Evolutionary conservation across 2,329 filamentous ascomycete species (phyloP).

Genomic region (Aspergillus hiratsukae): DNA sequence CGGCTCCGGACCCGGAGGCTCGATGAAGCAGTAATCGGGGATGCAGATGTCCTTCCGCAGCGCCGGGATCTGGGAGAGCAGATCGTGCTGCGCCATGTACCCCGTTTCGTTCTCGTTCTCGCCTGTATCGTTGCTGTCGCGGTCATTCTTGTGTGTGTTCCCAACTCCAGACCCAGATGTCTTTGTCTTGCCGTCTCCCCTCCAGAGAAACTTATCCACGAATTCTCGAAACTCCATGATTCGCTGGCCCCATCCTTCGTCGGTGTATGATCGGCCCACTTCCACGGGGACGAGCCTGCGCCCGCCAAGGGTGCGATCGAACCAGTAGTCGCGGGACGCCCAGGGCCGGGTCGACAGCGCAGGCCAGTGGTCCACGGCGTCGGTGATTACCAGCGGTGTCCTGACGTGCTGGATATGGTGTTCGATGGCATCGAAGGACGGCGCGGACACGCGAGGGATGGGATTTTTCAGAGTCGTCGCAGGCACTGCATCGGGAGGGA

Average conservation of each 20-base stretch:
- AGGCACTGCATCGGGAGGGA: constrained; percentile 30
- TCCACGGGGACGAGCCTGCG: constrained; percentile 80
- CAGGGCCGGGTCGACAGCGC: constrained; percentile 66
- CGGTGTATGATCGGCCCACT: constrained; percentile 80
- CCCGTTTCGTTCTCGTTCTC: constrained; percentile 45
- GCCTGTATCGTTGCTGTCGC: constrained; percentile 13
- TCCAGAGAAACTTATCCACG: constrained; percentile 56
- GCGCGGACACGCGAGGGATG: constrained; percentile 39
- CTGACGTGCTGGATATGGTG: constrained; percentile 49
- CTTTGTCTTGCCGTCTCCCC: constrained; percentile 6
- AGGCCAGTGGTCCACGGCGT: constrained; percentile 67
- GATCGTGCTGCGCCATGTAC: constrained; percentile 88
- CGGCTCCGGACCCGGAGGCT: constrained; percentile 54
- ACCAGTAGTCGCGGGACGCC: constrained; percentile 68
- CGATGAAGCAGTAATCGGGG: constrained; percentile 79
- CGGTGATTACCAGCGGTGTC: constrained; percentile 65
- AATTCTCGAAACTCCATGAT: constrained; percentile 73
- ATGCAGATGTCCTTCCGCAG: constrained; percentile 70
- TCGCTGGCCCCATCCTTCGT: constrained; percentile 76
- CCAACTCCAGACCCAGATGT: not conserved
- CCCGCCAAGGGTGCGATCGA: constrained; percentile 69
- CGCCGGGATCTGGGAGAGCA: constrained; percentile 75
- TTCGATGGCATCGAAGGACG: constrained; percentile 59
- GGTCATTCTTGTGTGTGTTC: not conserved
- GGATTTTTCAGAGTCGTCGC: constrained; percentile 32